Percentiles rank a stretch among this genome's conserved stretches.
These are phyloP conservation scores for Suhomyces sp. DNA, from an alignment of 805 yeast species.

Conservation along the genomic window DNA sequence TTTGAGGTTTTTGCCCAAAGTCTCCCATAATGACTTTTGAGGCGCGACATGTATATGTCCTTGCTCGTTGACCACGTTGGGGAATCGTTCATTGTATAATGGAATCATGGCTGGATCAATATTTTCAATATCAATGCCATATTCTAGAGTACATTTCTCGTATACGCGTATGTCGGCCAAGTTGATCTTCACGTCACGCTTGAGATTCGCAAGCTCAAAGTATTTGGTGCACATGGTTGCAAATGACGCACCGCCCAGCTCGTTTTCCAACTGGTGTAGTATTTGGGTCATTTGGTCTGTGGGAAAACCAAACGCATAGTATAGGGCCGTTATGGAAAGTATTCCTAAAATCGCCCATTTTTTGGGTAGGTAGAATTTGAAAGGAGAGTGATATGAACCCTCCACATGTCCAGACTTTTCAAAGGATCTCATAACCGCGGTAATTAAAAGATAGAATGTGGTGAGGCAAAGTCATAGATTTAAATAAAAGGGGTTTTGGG, in stretches of 20 bases:
- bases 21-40: slow-evolving; percentile 1
- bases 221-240: background rate
- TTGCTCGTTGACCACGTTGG: background rate
- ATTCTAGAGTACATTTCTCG: background rate
- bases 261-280: background rate
- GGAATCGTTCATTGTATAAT: background rate
- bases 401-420: background rate
- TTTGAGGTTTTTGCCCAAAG: background rate
- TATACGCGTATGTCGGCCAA: background rate
- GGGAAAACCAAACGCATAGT: background rate
- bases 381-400: background rate
- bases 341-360: background rate
- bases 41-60: background rate
- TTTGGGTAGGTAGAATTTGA: background rate
- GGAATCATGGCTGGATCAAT: background rate
- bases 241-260: background rate
- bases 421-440: background rate
- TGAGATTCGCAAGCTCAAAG: background rate
- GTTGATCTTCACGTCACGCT: background rate
- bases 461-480: background rate
- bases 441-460: background rate
- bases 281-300: background rate
- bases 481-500: background rate
- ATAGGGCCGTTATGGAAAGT: background rate
- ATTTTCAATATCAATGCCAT: background rate